A percentile compares a stretch with the other conserved stretches of the same genome.
phyloP scores from a whole-genome alignment of 2,329 filamentous ascomycete species.

The Dendryphion nanum region DNA sequence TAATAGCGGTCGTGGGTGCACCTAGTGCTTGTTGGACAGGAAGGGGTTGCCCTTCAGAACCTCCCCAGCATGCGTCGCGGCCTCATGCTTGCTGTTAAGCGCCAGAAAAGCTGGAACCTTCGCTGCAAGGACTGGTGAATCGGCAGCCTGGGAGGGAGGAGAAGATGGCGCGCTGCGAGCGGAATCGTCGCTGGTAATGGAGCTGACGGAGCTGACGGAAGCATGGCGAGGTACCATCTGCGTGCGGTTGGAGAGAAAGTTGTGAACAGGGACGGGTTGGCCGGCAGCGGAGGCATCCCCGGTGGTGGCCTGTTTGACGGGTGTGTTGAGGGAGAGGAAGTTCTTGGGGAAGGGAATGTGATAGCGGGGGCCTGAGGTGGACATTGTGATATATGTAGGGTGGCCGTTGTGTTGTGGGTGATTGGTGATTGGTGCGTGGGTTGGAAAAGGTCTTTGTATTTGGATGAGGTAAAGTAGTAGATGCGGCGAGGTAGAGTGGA shows the following conservation, averaged over 20 bases:
- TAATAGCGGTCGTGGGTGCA: too few relatives aligned
- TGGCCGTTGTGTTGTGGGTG: slow-evolving; percentile 20
- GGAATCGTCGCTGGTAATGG: slow-evolving; percentile 16
- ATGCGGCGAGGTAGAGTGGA: slow-evolving; percentile 2
- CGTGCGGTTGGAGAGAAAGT: slow-evolving; percentile 38
- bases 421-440: slow-evolving; percentile 4
- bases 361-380: slow-evolving; percentile 30
- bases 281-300: slow-evolving; percentile 12
- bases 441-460: slow-evolving; percentile 15
- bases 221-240: slow-evolving; percentile 20
- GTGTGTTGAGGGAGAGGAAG: slow-evolving; percentile 38
- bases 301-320: slow-evolving; percentile 18
- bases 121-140: slow-evolving; percentile 25
- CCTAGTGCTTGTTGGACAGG: slow-evolving; percentile 32
- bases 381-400: too few relatives aligned
- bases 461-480: not conserved
- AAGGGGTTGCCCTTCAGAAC: slow-evolving; percentile 15
- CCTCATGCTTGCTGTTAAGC: slow-evolving; percentile 33
- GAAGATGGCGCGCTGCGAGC: slow-evolving; percentile 28
- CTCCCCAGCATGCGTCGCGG: slow-evolving; percentile 19
- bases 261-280: slow-evolving; percentile 20
- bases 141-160: slow-evolving; percentile 19
- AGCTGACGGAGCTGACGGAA: slow-evolving; percentile 29
- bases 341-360: slow-evolving; percentile 37
- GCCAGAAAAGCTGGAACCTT: slow-evolving; percentile 31